Evolutionary conservation across 768 basidiomycete genomes (phyloP).

Genomic region (Nidularia sp.): DNA sequence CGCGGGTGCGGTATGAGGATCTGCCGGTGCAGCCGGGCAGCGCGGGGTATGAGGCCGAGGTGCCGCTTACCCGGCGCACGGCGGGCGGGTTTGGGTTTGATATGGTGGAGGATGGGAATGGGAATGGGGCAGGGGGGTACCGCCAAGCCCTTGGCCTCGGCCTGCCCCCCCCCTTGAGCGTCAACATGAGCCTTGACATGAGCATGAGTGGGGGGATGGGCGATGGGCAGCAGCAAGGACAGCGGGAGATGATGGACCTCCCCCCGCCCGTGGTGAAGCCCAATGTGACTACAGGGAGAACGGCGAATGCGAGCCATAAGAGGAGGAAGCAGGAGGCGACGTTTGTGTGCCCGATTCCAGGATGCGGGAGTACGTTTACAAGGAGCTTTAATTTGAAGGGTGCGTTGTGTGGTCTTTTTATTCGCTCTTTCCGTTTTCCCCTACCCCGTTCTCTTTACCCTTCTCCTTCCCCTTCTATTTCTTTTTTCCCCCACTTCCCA

Average conservation of each 20-base stretch:
- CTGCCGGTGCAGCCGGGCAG: conserved; percentile 26
- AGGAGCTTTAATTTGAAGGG: conserved; percentile 92
- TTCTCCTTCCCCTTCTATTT: too few relatives aligned
- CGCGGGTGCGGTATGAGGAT: conserved; percentile 47
- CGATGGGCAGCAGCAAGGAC: conserved; percentile 2
- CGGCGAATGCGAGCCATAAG: conserved; percentile 80
- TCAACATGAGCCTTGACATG: not conserved
- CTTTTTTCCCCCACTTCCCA: too few relatives aligned
- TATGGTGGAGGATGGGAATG: conserved; percentile 2
- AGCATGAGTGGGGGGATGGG: conserved; percentile 5
- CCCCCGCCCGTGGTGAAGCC: conserved; percentile 46
- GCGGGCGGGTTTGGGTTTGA: not conserved
- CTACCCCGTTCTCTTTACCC: too few relatives aligned
- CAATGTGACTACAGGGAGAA: conserved; percentile 89
- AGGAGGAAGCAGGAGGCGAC: conserved; percentile 86
- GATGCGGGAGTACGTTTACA: conserved; percentile 87
- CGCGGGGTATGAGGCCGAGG: conserved; percentile 17
- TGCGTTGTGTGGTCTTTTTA: conserved; percentile 21
- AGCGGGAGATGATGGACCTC: conserved; percentile 4
- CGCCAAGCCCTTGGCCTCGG: too few relatives aligned
- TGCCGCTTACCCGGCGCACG: not conserved
- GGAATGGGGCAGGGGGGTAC: conserved; percentile 2
- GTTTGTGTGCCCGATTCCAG: conserved; percentile 78
- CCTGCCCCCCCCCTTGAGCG: too few relatives aligned
- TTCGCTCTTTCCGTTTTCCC: not conserved